Conservation (phyloP, 768 basidiomycete species). For the Calocera cornea region DNA sequence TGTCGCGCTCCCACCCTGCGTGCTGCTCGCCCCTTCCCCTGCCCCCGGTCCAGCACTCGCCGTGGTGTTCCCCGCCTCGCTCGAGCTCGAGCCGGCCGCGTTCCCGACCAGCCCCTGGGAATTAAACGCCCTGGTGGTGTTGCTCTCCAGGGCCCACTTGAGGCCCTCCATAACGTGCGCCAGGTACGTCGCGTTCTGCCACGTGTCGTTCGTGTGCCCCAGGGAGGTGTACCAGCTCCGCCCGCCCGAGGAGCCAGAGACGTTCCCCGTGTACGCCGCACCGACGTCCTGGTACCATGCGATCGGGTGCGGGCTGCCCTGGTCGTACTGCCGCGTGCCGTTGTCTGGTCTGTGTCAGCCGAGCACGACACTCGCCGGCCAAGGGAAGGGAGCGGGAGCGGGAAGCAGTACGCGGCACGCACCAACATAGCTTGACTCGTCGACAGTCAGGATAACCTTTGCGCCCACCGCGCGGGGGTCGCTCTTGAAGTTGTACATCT, state of each 20-base stretch:
- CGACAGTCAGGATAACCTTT: slow-evolving; percentile 45
- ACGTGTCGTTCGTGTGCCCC: slow-evolving; percentile 67
- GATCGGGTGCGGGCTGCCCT: slow-evolving; percentile 66
- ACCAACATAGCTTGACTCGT: slow-evolving; percentile 53
- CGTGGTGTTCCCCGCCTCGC: neutral
- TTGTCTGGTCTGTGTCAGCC: slow-evolving; percentile 18
- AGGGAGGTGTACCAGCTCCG: slow-evolving; percentile 76
- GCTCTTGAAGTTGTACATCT: slow-evolving; percentile 58
- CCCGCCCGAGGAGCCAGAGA: slow-evolving; percentile 31
- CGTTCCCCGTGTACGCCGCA: slow-evolving; percentile 36
- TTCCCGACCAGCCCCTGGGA: slow-evolving; percentile 47
- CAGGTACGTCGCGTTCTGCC: slow-evolving; percentile 62
- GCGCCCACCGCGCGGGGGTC: slow-evolving; percentile 56
- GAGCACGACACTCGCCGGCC: slow-evolving; percentile 25
- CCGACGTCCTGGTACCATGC: slow-evolving; percentile 78
- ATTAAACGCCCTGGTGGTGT: slow-evolving; percentile 58
- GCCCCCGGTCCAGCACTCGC: neutral
- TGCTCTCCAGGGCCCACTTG: slow-evolving; percentile 54
- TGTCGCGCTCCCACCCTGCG: neutral
- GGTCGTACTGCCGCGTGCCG: slow-evolving; percentile 37
- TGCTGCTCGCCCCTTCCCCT: neutral
- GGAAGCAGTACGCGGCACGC: neutral
- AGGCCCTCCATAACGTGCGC: slow-evolving; percentile 64
- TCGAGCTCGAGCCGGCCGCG: slow-evolving; percentile 6
- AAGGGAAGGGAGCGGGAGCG: slow-evolving; percentile 4